Percentiles rank a stretch among this genome's conserved stretches.
These are phyloP conservation scores for Papilionanthe hybrid DNA, from an alignment of 116 monocot species.

Conservation along the genomic window DNA sequence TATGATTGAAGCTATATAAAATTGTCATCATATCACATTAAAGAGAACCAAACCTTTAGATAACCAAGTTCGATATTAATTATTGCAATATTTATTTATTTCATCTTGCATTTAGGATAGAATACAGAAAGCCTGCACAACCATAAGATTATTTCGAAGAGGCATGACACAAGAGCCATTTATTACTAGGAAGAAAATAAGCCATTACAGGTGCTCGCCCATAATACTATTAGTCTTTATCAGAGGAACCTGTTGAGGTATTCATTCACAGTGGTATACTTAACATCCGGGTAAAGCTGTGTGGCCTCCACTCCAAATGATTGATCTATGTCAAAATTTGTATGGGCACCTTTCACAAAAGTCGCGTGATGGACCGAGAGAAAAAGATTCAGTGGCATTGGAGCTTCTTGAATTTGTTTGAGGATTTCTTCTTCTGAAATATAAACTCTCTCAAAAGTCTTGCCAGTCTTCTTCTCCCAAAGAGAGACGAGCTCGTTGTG, in stretches of 20 bases:
- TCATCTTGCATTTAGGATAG: no score
- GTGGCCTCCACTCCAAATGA: constrained; percentile 55
- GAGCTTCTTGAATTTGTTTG: constrained; percentile 42
- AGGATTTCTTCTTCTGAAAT: constrained; percentile 33
- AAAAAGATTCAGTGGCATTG: constrained; percentile 23
- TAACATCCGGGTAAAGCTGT: constrained; percentile 58
- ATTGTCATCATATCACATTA: no score
- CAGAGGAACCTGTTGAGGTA: constrained; percentile 39
- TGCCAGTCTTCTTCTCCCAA: constrained; percentile 47
- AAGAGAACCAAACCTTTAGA: no score
- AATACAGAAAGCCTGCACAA: no score
- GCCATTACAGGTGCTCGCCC: no score
- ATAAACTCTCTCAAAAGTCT: constrained; percentile 36
- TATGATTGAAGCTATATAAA: no score
- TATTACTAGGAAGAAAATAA: no score
- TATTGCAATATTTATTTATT: no score
- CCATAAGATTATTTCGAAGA: no score
- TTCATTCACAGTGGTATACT: constrained; percentile 52
- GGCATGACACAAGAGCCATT: no score
- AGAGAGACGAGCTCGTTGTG: constrained; percentile 41
- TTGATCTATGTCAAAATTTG: constrained; percentile 56
- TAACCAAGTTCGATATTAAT: no score
- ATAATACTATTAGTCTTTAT: not conserved
- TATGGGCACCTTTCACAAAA: constrained; percentile 47
- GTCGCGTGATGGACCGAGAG: constrained; percentile 25